Conservation (phyloP, 108 stramenopile genomes). For the Fragilariopsis cylindrus region DNA sequence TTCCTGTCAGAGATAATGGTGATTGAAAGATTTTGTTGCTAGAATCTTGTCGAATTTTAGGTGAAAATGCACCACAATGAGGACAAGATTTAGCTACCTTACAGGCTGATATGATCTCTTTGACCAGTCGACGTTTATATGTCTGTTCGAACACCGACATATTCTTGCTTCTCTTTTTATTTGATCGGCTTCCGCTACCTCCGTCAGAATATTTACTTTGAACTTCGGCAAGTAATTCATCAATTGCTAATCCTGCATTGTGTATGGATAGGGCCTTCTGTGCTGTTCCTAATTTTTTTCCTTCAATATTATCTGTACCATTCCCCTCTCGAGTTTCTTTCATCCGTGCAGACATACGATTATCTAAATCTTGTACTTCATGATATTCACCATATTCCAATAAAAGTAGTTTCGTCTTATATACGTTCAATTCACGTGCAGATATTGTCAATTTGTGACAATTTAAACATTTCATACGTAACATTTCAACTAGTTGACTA, state of each 20-base stretch:
- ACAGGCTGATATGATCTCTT: constrained; percentile 68
- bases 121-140: constrained; percentile 55
- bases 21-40: constrained; percentile 93
- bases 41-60: constrained; percentile 93
- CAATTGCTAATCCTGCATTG: constrained; percentile 26
- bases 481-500: constrained; percentile 60
- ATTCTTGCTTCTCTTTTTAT: not conserved
- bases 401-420: constrained; percentile 65
- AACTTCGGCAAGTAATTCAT: constrained; percentile 21
- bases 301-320: constrained; percentile 1
- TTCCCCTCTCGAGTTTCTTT: constrained; percentile 18
- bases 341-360: constrained; percentile 40
- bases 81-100: constrained; percentile 69
- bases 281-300: not conserved
- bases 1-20: constrained; percentile 40
- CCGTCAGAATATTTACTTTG: not conserved
- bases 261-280: constrained; percentile 25
- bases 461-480: constrained; percentile 90
- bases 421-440: constrained; percentile 36
- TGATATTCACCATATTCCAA: constrained; percentile 50
- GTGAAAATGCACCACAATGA: constrained; percentile 87
- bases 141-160: constrained; percentile 65
- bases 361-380: constrained; percentile 72
- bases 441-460: constrained; percentile 89
- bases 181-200: constrained; percentile 2